A percentile compares a stretch with the other conserved stretches of the same genome.
phyloP scores from a whole-genome alignment of 306 rosid genomes.

The Lupinus albus region DNA sequence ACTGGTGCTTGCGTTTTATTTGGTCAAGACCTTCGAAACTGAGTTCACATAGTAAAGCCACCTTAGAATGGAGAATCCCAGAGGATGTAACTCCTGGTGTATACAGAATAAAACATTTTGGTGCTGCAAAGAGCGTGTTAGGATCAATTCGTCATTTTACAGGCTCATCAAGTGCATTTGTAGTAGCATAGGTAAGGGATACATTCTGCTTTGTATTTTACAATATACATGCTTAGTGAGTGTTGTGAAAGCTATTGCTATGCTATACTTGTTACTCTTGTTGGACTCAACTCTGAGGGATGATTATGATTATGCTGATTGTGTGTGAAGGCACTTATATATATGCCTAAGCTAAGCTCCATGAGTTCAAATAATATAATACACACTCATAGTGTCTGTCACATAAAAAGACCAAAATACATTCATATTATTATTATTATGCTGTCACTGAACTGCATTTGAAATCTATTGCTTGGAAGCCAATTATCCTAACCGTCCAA shows the following conservation, averaged over 20 bases:
- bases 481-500: no score
- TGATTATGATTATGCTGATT: no score
- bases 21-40: slow-evolving; percentile 86
- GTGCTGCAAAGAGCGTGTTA: slow-evolving; percentile 68
- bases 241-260: not conserved
- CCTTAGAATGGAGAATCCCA: slow-evolving; percentile 87
- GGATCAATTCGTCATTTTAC: slow-evolving; percentile 78
- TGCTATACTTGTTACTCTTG: not conserved
- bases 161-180: slow-evolving; percentile 89
- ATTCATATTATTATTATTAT: no score
- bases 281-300: slow-evolving; percentile 20
- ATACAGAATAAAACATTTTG: slow-evolving; percentile 85
- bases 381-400: no score
- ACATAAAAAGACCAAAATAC: no score
- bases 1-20: slow-evolving; percentile 82
- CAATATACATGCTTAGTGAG: slow-evolving; percentile 14
- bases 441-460: no score
- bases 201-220: not conserved
- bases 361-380: no score
- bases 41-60: slow-evolving; percentile 66
- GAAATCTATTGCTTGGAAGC: no score
- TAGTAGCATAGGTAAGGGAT: slow-evolving; percentile 54
- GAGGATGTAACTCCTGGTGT: slow-evolving; percentile 64
- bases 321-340: no score
- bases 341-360: no score